phyloP scores from a whole-genome alignment of 2,329 filamentous ascomycete genomes.

The Pyricularia sp. region DNA sequence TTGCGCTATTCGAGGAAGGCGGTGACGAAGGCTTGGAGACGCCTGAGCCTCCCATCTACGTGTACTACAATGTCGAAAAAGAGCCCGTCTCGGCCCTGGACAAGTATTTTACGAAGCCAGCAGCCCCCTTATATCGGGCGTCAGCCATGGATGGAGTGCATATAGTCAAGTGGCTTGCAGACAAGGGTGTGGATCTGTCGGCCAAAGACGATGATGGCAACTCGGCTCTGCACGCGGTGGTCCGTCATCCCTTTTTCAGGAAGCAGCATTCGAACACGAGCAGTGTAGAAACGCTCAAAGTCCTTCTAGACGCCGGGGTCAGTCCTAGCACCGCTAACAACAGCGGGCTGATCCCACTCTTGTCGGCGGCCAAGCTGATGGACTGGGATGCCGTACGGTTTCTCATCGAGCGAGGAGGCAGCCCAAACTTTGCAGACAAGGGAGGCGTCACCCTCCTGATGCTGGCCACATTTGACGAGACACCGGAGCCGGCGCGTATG shows the following conservation, averaged over 20 bases:
- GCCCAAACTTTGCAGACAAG: neutral
- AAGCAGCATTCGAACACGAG: neutral
- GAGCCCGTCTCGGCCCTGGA: neutral
- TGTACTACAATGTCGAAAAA: neutral
- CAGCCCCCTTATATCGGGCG: neutral
- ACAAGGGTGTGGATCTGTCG: neutral
- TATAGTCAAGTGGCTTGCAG: neutral
- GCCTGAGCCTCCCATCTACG: neutral
- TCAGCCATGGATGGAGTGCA: neutral
- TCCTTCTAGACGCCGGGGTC: neutral
- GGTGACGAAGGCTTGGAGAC: neutral
- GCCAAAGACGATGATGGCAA: too few species aligned
- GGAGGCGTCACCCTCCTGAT: neutral
- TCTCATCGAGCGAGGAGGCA: slow-evolving; percentile 2
- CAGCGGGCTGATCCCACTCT: neutral
- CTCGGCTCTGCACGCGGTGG: too few species aligned
- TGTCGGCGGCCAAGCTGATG: neutral
- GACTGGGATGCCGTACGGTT: neutral
- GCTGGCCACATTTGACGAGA: neutral
- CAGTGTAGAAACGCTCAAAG: neutral
- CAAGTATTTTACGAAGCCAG: neutral
- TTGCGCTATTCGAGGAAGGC: neutral
- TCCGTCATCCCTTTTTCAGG: neutral
- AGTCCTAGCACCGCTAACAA: neutral
- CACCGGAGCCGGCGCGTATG: neutral